Evolutionary conservation across 768 basidiomycete genomes (phyloP).

Genomic region (Royoungia palumana): DNA sequence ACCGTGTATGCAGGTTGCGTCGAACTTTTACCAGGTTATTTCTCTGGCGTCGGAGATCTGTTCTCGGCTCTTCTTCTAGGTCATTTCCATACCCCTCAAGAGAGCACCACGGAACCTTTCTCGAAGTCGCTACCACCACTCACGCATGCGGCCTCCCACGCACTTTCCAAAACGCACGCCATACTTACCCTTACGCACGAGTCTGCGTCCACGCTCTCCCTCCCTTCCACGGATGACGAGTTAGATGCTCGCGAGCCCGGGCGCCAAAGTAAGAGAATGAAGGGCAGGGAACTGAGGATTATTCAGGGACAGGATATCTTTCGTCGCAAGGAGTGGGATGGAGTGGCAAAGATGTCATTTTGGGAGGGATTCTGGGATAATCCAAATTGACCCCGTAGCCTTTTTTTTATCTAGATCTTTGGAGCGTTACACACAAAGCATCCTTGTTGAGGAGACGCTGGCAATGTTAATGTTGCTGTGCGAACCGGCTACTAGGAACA

Average conservation of each 20-base stretch:
- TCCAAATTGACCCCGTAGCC: not conserved
- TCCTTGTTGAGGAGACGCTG: no score
- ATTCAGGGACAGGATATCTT: conserved; percentile 75
- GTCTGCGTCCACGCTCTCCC: conserved; percentile 39
- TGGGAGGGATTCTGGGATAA: conserved; percentile 37
- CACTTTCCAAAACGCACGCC: conserved; percentile 73
- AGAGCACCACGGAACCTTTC: not conserved
- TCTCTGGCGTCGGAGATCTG: conserved; percentile 94
- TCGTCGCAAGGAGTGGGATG: conserved; percentile 38
- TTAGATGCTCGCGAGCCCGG: conserved; percentile 59
- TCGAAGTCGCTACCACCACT: conserved; percentile 13
- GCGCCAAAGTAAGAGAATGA: conserved; percentile 70
- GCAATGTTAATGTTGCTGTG: no score
- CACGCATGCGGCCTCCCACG: conserved; percentile 53
- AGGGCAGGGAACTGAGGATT: conserved; percentile 79
- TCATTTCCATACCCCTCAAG: conserved; percentile 50
- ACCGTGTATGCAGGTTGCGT: conserved; percentile 69
- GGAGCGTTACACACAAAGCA: no score
- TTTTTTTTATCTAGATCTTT: not conserved
- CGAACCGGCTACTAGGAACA: no score
- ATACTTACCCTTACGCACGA: conserved; percentile 62
- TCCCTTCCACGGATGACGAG: conserved; percentile 79
- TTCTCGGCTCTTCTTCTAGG: conserved; percentile 91
- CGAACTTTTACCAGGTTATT: conserved; percentile 84
- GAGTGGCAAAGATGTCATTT: conserved; percentile 27